These are phyloP conservation scores for Breviolum minutum DNA, from an alignment of 73 alveolate species.

Conservation along the genomic window DNA sequence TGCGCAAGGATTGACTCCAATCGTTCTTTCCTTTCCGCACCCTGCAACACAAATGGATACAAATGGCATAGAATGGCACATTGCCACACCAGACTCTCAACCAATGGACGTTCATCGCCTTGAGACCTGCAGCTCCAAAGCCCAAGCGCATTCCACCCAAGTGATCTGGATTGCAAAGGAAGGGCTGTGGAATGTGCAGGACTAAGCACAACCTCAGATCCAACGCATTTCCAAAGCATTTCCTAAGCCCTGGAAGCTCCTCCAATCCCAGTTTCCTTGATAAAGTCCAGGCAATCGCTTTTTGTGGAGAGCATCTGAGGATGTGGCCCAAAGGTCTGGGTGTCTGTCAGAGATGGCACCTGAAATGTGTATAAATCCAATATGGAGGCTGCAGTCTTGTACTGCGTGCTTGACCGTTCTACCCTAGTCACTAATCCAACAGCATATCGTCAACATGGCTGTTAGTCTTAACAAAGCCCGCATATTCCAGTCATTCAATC, in stretches of 20 bases:
- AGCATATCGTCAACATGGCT: neutral
- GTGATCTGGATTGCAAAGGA: slow-evolving; percentile 83
- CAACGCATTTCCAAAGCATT: neutral
- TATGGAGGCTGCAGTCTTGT: neutral
- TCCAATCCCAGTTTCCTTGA: too few species aligned
- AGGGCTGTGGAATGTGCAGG: slow-evolving; percentile 80
- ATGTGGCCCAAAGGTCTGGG: slow-evolving; percentile 65
- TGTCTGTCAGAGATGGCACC: slow-evolving; percentile 85
- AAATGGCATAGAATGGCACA: neutral
- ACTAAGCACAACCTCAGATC: slow-evolving; percentile 77
- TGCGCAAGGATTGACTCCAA: slow-evolving; percentile 63
- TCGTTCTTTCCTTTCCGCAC: slow-evolving; percentile 32
- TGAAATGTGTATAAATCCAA: neutral
- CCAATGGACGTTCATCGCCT: neutral
- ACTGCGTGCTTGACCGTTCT: neutral
- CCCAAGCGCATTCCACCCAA: slow-evolving; percentile 93
- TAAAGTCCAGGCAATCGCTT: too few species aligned
- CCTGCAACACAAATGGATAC: slow-evolving; percentile 26
- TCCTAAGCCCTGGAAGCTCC: neutral
- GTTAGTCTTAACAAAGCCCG: neutral
- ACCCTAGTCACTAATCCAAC: neutral
- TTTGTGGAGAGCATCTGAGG: neutral
- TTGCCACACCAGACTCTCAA: neutral
- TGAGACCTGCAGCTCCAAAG: slow-evolving; percentile 55
- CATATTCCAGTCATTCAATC: neutral